Evolutionary conservation across 768 basidiomycete genomes (phyloP), one percentile per base, ranked within the genome.

Genomic region (Boletus coccyginus): DNA sequence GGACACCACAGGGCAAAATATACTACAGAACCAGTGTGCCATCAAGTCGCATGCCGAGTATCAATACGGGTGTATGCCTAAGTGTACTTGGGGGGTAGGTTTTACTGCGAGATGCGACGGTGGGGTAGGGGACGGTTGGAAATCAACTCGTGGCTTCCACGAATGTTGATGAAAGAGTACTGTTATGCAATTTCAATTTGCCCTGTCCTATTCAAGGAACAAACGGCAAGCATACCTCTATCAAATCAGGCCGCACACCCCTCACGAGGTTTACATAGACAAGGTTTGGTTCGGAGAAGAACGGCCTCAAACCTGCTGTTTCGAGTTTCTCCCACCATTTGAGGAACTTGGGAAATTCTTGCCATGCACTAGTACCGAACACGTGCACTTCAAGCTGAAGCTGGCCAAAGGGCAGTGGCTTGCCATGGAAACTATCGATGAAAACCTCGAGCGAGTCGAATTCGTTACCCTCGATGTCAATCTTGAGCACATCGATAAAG

Each of bases 261-360:
- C 68, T 55, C 39, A 75, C 67, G 24, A 77, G 72, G 62, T 79
- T 80, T 17, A 75, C 60, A 44, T 78, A 80, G 17, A 79, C 77
- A 21, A 80, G 67, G 64, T 78, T 81, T 24, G 78, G 69, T 72
- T 89, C 87, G 5, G 81, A 83, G 77, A 81, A 87, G 74, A 90
- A 90, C 4, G 88, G 86, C 33, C 88, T 75, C 42, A 90, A 72
- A 0, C 88, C 88, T 3, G 83, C 84, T 8, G 70, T 72, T 70
- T 90, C 88, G n/a, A 90, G 73, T 66, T 76, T 75, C 69, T 85
- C 79, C 87, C 87, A 90, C 85, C 85, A 90, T 24, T 66, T 64
- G n/a, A 86, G 71, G 66, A 85, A 82, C 53, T 72, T 69, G 4
- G 84, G 66, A 66, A 85, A 83, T 44, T 85, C 77, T 1, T 72